These are phyloP conservation scores for Phytophthora fragariae DNA, from an alignment of 352 stramenopile species.

Conservation along the genomic window DNA sequence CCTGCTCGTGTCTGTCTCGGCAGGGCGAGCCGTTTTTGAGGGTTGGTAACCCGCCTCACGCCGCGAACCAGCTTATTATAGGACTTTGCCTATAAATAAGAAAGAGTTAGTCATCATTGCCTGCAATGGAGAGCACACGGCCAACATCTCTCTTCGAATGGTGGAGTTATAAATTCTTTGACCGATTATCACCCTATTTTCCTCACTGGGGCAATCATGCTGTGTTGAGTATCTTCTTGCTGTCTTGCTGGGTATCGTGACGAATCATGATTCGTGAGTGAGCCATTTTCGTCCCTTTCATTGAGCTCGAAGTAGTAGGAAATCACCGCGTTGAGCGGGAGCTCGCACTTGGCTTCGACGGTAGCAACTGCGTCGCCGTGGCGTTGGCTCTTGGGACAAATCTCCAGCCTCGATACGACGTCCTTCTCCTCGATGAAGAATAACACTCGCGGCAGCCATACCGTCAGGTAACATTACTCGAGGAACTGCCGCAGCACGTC, in stretches of 20 bases:
- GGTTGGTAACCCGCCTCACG: slow-evolving; percentile 3
- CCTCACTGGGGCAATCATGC: no score
- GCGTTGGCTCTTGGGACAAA: background rate
- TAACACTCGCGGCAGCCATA: background rate
- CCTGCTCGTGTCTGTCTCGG: slow-evolving; percentile 8
- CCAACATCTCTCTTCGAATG: background rate
- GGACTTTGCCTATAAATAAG: slow-evolving; percentile 16
- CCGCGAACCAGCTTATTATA: slow-evolving; percentile 15
- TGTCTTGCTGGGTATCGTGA: background rate
- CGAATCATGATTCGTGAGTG: background rate
- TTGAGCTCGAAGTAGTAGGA: background rate
- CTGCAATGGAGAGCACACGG: no score
- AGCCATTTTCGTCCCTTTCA: background rate
- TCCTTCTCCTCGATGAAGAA: background rate
- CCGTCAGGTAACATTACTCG: background rate
- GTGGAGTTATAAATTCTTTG: background rate
- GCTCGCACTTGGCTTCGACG: background rate
- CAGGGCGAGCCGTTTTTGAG: slow-evolving; percentile 26
- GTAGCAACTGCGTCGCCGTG: background rate
- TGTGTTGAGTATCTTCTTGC: no score
- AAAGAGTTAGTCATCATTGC: background rate
- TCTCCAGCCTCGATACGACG: background rate
- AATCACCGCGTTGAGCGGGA: background rate
- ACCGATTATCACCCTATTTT: no score
- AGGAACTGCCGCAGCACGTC: background rate